phyloP scores from a whole-genome alignment of 352 stramenopile genomes.

The Phytophthora agathidicida region DNA sequence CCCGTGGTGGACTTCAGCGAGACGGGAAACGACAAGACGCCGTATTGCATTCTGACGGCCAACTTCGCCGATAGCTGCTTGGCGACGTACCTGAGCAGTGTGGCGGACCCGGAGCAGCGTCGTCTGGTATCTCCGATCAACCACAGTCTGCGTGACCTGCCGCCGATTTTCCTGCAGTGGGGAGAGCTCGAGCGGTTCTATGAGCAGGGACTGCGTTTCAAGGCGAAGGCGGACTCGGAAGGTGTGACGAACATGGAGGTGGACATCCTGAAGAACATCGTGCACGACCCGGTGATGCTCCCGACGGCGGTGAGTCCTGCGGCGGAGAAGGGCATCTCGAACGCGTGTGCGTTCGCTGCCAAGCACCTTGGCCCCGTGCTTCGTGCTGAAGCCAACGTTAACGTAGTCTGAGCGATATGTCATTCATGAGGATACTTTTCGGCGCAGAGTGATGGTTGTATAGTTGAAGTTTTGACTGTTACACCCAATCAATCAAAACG shows the following conservation, averaged over 20 bases:
- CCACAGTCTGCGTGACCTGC: constrained; percentile 36
- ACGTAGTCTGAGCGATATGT: no score
- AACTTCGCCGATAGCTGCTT: constrained; percentile 32
- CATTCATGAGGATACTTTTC: no score
- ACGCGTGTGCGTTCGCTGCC: constrained; percentile 26
- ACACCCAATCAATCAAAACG: constrained; percentile 10
- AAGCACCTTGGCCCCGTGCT: constrained; percentile 26
- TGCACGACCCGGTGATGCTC: constrained; percentile 33
- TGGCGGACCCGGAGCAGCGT: constrained; percentile 25
- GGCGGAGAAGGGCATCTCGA: constrained; percentile 27
- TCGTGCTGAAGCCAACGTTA: background rate
- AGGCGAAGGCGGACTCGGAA: constrained; percentile 26
- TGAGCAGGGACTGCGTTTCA: constrained; percentile 35
- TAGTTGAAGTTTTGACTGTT: constrained; percentile 25
- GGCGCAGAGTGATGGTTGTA: constrained; percentile 12
- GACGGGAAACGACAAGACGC: constrained; percentile 24
- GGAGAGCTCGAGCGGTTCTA: constrained; percentile 34
- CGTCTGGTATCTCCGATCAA: constrained; percentile 38
- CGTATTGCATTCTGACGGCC: constrained; percentile 26
- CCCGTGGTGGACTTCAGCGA: constrained; percentile 29
- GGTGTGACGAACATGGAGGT: constrained; percentile 45
- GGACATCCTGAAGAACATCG: constrained; percentile 39
- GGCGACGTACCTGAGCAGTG: constrained; percentile 16
- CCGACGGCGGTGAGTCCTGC: constrained; percentile 32
- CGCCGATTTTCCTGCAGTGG: constrained; percentile 44